A percentile compares a stretch with the other conserved stretches of the same genome.
phyloP scores from a whole-genome alignment of 2,329 filamentous ascomycete species.

The Cladobotryum protrusum region DNA sequence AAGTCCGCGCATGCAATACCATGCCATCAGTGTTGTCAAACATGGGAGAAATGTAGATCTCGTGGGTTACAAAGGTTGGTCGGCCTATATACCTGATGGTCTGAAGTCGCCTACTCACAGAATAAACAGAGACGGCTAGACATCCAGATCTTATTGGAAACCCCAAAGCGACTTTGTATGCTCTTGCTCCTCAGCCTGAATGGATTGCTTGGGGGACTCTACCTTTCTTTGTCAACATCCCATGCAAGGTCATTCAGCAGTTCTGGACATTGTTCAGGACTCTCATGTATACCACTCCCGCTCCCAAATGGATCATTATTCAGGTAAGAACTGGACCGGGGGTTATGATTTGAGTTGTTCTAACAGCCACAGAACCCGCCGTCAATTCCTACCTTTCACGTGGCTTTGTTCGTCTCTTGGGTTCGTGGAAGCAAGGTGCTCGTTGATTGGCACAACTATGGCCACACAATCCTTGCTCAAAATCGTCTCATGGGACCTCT shows the following conservation, averaged over 20 bases:
- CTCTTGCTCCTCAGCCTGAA: slow-evolving; percentile 61
- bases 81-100: background rate
- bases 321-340: slow-evolving; percentile 44
- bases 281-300: slow-evolving; percentile 67
- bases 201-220: slow-evolving; percentile 62
- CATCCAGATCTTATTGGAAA: slow-evolving; percentile 70
- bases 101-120: background rate
- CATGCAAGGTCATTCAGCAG: slow-evolving; percentile 83
- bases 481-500: slow-evolving; percentile 61
- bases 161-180: slow-evolving; percentile 62
- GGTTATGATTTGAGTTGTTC: background rate
- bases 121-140: slow-evolving; percentile 61
- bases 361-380: slow-evolving; percentile 66
- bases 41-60: slow-evolving; percentile 75
- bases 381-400: slow-evolving; percentile 80
- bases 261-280: slow-evolving; percentile 62
- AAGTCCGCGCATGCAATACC: slow-evolving; percentile 97
- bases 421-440: slow-evolving; percentile 75
- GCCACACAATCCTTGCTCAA: slow-evolving; percentile 79
- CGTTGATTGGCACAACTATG: slow-evolving; percentile 99
- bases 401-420: slow-evolving; percentile 66
- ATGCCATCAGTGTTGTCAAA: slow-evolving; percentile 84
- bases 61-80: slow-evolving; percentile 75
- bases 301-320: slow-evolving; percentile 79
- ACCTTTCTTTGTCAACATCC: slow-evolving; percentile 71